phyloP scores from a whole-genome alignment of 192 early-diverging fungal species.

The Kickxella alabastrina region DNA sequence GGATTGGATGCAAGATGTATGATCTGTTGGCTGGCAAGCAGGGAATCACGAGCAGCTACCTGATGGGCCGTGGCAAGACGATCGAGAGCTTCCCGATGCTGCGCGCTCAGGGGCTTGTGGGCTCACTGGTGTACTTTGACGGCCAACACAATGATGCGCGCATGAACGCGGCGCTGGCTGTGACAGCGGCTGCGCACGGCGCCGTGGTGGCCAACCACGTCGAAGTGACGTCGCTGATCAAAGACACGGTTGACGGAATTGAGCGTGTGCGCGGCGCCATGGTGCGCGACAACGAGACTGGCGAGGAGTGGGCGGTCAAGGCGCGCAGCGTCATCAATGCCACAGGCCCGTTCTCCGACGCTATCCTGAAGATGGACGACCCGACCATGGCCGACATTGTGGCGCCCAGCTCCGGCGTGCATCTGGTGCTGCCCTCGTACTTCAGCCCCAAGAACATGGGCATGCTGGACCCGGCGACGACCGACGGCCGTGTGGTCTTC shows the following conservation, averaged over 20 bases:
- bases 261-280: conserved; percentile 72
- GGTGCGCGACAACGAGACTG: conserved; percentile 78
- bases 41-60: conserved; percentile 77
- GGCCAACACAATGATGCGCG: conserved; percentile 97
- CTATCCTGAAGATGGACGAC: conserved; percentile 86
- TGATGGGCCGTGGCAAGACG: conserved; percentile 78
- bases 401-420: conserved; percentile 87
- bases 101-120: conserved; percentile 78
- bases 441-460: conserved; percentile 93
- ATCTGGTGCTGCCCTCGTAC: conserved; percentile 94
- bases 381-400: conserved; percentile 77
- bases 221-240: conserved; percentile 79
- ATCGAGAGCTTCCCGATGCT: conserved; percentile 97
- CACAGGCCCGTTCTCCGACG: conserved; percentile 72
- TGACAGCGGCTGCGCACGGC: conserved; percentile 87
- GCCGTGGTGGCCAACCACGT: conserved; percentile 91
- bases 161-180: conserved; percentile 91
- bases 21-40: conserved; percentile 84
- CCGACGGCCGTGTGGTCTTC: conserved; percentile 95
- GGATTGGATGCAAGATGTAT: conserved; percentile 90
- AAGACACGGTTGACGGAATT: conserved; percentile 55
- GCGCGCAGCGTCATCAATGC: conserved; percentile 96
- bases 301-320: conserved; percentile 78
- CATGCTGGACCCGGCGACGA: conserved; percentile 88
- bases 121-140: conserved; percentile 96